A percentile compares a stretch with the other conserved stretches of the same genome.
Conservation (phyloP, 2,329 filamentous ascomycete species). For the Colletotrichum tanaceti region DNA sequence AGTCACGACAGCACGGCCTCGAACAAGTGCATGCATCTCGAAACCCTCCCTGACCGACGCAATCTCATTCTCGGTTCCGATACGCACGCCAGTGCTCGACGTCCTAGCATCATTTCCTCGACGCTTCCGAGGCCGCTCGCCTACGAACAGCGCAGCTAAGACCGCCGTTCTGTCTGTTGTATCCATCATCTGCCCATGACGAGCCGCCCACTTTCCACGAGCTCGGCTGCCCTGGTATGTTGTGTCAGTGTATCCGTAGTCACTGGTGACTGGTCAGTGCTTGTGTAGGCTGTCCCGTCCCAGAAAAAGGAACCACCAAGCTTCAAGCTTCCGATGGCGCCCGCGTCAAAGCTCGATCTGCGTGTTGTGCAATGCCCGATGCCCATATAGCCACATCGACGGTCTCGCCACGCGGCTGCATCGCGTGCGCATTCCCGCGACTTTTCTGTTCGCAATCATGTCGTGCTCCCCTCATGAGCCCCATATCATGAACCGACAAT, state of each 20-base stretch:
- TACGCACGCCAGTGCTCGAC: constrained; percentile 16
- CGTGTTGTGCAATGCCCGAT: constrained; percentile 22
- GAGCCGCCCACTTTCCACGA: constrained; percentile 7
- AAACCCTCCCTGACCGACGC: constrained; percentile 33
- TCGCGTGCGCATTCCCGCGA: background rate
- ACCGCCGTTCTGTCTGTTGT: background rate
- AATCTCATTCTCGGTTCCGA: constrained; percentile 17
- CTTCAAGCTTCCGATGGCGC: constrained; percentile 20
- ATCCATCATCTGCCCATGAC: constrained; percentile 12
- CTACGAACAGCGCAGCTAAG: background rate
- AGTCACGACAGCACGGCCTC: constrained; percentile 9
- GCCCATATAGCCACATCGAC: constrained; percentile 23
- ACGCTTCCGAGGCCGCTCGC: constrained; percentile 1
- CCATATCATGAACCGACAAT: constrained; percentile 23
- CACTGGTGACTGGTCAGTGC: too few species aligned
- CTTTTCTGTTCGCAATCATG: background rate
- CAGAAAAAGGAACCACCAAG: background rate
- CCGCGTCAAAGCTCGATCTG: constrained; percentile 25
- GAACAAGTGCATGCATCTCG: constrained; percentile 5
- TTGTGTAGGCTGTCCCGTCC: too few species aligned
- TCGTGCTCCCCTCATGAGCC: constrained; percentile 1
- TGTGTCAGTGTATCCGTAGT: too few species aligned
- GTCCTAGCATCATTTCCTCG: constrained; percentile 14
- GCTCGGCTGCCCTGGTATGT: background rate
- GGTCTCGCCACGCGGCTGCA: background rate